Conservation (phyloP, 1,284 basidiomycete genomes). For the Cryptococcus sp. region DNA sequence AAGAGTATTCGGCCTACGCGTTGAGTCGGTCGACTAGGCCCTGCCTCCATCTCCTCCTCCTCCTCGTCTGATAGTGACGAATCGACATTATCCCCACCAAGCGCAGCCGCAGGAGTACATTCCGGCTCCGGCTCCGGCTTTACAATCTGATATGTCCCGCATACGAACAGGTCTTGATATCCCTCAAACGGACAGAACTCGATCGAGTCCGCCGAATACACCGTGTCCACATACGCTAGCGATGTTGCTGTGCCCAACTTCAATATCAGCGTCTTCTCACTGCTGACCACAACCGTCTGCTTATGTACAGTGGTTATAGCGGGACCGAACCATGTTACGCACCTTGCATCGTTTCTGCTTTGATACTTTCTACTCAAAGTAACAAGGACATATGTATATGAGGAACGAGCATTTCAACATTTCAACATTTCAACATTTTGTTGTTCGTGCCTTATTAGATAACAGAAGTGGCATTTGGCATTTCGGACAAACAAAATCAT, state of each 20-base stretch:
- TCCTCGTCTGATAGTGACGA: background rate
- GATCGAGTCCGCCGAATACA: slow-evolving; percentile 81
- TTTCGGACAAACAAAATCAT: too few species aligned
- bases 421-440: too few species aligned
- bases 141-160: slow-evolving; percentile 82
- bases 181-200: slow-evolving; percentile 78
- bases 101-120: background rate
- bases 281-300: too few species aligned
- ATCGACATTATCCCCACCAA: background rate
- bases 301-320: too few species aligned
- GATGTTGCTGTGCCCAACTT: slow-evolving; percentile 29
- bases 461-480: too few species aligned
- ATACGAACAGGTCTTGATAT: slow-evolving; percentile 68
- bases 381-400: too few species aligned
- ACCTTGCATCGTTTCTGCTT: too few species aligned
- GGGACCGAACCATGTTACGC: too few species aligned
- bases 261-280: too few species aligned
- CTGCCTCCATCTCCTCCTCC: slow-evolving; percentile 29
- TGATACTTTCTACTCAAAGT: too few species aligned
- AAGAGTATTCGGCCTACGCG: slow-evolving; percentile 61
- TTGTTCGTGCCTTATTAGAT: too few species aligned
- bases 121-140: slow-evolving; percentile 27
- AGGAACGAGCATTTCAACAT: too few species aligned
- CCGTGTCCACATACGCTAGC: slow-evolving; percentile 62
- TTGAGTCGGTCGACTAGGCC: slow-evolving; percentile 56